Base-by-base conservation (phyloP, 805 yeast genomes). In the Wickerhamiella vanderwaltii region DNA sequence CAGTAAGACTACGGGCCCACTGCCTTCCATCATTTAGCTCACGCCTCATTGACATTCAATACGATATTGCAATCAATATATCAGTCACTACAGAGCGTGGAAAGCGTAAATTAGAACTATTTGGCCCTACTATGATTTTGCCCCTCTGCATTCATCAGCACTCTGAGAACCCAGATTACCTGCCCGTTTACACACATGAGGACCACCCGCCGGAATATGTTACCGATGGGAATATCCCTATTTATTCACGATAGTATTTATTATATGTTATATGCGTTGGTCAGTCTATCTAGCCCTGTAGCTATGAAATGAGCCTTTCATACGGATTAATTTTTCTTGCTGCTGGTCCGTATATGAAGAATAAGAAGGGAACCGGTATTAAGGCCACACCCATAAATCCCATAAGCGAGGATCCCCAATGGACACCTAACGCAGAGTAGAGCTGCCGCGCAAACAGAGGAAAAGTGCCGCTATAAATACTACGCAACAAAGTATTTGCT, bases 361-460 rank as follows among this genome's bases (percentile, higher is more conserved):
- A 73, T 17, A 71, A 48, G 51, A 69, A 68, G 4, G 81, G 81
- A 30, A 74, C 68, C 2, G 60, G 52, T 19, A 69, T 60, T 61
- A 75, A 55, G 0, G 54, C 69, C 23, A 67, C 32, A 3, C 66
- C 51, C 29, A 71, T 48, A 48, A 71, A 69, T 0, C 70, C 77
- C 32, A 72, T 53, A 9, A 73, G 47, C 6, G 71, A 63, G 2
- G 70, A 59, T 2, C 78, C 80, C 78, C 78, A 75, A 3, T 65
- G 79, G 13, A 71, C 73, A 11, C 55, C 56, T 29, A 60, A 45
- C 7, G 49, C 68, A 42, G 63, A 59, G 54, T 69, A 80, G 72
- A 80, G 67, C 24, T 72, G 71, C 29, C 64, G 54, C 5, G 81
- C 79, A 56, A 80, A 78, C 39, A 80, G 63, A 29, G 82, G 81